Percentiles rank a stretch among this genome's conserved stretches.
phyloP scores from a whole-genome alignment of 495 filamentous ascomycete genomes.

The Xylaria scruposa region DNA sequence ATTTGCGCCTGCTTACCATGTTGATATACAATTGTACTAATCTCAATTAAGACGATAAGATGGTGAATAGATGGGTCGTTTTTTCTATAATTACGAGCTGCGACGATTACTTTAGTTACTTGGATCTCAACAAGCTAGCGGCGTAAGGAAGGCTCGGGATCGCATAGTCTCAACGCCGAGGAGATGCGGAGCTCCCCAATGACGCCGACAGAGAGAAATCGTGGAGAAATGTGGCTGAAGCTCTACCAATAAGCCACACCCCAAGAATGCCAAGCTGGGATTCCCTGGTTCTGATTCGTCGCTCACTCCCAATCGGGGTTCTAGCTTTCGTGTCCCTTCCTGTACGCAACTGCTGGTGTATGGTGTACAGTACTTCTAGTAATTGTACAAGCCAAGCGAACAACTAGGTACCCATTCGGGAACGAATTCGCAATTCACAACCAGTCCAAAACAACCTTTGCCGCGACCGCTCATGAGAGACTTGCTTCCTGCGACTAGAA shows the following conservation, averaged over 20 bases:
- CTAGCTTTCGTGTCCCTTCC: slow-evolving; percentile 45
- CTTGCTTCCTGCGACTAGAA: neutral
- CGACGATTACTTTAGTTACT: neutral
- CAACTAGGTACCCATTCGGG: slow-evolving; percentile 12
- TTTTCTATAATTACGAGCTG: neutral
- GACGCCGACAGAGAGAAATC: slow-evolving; percentile 23
- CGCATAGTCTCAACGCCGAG: slow-evolving; percentile 11
- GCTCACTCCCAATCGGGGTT: slow-evolving; percentile 24
- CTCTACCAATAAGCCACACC: slow-evolving; percentile 33
- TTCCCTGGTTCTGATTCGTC: slow-evolving; percentile 36
- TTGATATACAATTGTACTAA: neutral
- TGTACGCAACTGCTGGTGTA: neutral
- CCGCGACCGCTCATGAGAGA: neutral
- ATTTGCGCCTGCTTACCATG: slow-evolving; percentile 22
- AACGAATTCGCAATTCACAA: slow-evolving; percentile 14
- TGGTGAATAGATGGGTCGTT: neutral
- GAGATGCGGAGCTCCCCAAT: slow-evolving; percentile 27
- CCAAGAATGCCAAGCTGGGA: neutral
- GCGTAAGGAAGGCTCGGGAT: slow-evolving; percentile 13
- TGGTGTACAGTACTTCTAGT: neutral
- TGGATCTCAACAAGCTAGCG: neutral
- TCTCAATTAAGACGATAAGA: neutral
- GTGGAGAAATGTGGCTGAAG: slow-evolving; percentile 37
- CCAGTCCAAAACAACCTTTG: neutral
- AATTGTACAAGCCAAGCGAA: slow-evolving; percentile 24